Percentiles rank a stretch among this genome's conserved stretches.
phyloP scores from a whole-genome alignment of 1,284 basidiomycete genomes.

The Schizophyllum commune region DNA sequence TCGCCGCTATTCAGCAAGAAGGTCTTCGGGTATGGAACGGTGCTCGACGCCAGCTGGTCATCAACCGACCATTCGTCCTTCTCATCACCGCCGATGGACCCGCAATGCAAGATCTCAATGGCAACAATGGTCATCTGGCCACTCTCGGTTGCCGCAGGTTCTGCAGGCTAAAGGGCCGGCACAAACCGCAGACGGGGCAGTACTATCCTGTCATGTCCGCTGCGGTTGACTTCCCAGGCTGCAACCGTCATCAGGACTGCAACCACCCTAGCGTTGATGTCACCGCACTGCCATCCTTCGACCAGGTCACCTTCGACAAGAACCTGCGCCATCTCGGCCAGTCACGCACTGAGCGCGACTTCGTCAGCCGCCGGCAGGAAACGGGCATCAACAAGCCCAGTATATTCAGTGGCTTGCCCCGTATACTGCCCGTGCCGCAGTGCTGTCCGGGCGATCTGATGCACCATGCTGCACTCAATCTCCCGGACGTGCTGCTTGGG shows the following conservation, averaged over 20 bases:
- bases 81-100: constrained; percentile 5
- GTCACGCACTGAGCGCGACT: constrained; percentile 7
- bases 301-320: constrained; percentile 3
- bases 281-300: constrained; percentile 3
- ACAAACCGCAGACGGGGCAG: constrained; percentile 9
- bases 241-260: constrained; percentile 9
- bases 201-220: constrained; percentile 19
- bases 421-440: constrained; percentile 11
- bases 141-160: constrained; percentile 12
- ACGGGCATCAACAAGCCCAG: constrained; percentile 13
- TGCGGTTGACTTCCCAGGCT: constrained; percentile 14
- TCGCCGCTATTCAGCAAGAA: constrained; percentile 2
- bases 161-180: constrained; percentile 19
- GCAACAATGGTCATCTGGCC: constrained; percentile 2
- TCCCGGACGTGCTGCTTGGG: constrained; percentile 19
- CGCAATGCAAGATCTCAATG: neutral
- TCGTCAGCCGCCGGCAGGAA: constrained; percentile 6
- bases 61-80: neutral
- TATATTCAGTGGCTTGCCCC: constrained; percentile 11
- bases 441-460: constrained; percentile 23
- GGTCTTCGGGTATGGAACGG: constrained; percentile 7
- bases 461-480: constrained; percentile 22
- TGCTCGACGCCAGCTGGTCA: neutral
- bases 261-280: constrained; percentile 10
- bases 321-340: constrained; percentile 7